These are phyloP conservation scores for Arthroderma sp. DNA, from an alignment of 2,329 filamentous ascomycete species.

Conservation along the genomic window DNA sequence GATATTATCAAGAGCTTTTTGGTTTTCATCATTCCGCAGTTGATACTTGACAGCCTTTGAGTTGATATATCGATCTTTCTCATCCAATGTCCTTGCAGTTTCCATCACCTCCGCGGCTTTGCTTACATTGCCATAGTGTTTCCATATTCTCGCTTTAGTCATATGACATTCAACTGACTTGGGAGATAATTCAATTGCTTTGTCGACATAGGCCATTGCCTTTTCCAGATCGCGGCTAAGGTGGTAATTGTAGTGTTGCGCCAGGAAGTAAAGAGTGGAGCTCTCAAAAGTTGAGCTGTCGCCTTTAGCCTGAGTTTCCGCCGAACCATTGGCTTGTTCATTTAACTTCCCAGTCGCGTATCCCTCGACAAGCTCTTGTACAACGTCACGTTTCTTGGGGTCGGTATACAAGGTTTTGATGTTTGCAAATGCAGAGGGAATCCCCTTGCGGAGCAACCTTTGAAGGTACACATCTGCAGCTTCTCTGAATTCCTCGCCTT, in stretches of 20 bases:
- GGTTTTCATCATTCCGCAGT: constrained; percentile 80
- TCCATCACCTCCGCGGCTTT: constrained; percentile 85
- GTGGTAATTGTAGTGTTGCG: constrained; percentile 92
- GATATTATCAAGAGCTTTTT: constrained; percentile 74
- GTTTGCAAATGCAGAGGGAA: constrained; percentile 93
- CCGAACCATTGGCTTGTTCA: constrained; percentile 36
- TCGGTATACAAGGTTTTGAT: constrained; percentile 85
- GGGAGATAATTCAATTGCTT: constrained; percentile 64
- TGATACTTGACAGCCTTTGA: constrained; percentile 97
- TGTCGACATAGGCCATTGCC: constrained; percentile 70
- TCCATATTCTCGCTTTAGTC: constrained; percentile 89
- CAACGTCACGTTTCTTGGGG: constrained; percentile 58
- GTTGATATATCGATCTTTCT: constrained; percentile 93
- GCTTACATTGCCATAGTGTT: constrained; percentile 67
- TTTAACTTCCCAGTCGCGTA: constrained; percentile 51
- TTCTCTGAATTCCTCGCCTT: constrained; percentile 65
- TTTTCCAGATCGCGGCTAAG: constrained; percentile 71
- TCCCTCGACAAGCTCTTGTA: constrained; percentile 63
- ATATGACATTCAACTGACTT: constrained; percentile 83
- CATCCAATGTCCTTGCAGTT: constrained; percentile 67
- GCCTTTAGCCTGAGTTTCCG: constrained; percentile 35
- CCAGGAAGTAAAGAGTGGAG: constrained; percentile 81
- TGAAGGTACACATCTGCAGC: constrained; percentile 68
- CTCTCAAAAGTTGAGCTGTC: constrained; percentile 53
- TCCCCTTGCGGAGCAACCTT: constrained; percentile 77